Conservation (phyloP, 257 asterid species). For the Fraxinus americana region DNA sequence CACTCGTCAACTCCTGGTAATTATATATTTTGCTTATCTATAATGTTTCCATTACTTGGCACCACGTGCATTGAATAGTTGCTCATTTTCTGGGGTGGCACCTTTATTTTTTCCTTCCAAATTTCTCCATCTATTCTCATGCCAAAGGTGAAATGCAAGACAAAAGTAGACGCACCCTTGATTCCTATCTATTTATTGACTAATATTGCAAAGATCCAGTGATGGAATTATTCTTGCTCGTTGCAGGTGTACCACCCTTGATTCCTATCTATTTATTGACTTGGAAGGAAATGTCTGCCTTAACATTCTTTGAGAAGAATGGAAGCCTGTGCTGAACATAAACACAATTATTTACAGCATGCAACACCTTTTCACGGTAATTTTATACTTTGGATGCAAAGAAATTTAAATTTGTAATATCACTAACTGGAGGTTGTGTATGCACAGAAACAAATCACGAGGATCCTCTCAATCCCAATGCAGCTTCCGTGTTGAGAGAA, state of each 20-base stretch:
- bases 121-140: constrained; percentile 90
- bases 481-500: constrained; percentile 85
- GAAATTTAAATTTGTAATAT: not conserved
- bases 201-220: not conserved
- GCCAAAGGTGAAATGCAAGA: constrained; percentile 98
- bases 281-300: constrained; percentile 94
- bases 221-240: not conserved
- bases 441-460: constrained; percentile 81
- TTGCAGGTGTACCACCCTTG: constrained; percentile 91
- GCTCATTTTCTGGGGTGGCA: constrained; percentile 60
- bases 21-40: not conserved
- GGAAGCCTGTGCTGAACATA: constrained; percentile 94
- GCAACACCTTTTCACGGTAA: constrained; percentile 87
- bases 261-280: constrained; percentile 67
- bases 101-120: constrained; percentile 81
- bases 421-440: constrained; percentile 24
- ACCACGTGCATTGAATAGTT: constrained; percentile 13
- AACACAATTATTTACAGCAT: constrained; percentile 82
- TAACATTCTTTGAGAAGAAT: constrained; percentile 95
- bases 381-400: not conserved
- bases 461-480: constrained; percentile 91
- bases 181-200: constrained; percentile 1
- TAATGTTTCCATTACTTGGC: not conserved
- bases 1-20: no score
- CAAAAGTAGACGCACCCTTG: constrained; percentile 55